Conservation (phyloP, 2,329 filamentous ascomycete species). For the Dactylellina parvicollis region DNA sequence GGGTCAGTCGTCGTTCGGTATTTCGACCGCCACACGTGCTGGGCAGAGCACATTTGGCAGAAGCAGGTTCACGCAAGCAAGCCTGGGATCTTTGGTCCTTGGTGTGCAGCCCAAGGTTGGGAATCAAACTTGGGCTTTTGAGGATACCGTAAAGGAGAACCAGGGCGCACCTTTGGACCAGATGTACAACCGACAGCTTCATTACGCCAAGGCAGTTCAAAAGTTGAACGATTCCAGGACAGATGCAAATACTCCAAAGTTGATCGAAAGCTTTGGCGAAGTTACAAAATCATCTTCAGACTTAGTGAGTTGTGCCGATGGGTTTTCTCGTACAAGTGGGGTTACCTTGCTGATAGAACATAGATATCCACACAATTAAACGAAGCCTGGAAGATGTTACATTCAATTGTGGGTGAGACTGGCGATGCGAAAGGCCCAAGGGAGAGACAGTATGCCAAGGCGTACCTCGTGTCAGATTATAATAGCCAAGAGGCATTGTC, state of each 20-base stretch:
- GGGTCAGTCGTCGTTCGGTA: conserved; percentile 57
- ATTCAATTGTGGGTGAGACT: conserved; percentile 56
- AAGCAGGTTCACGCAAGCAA: conserved; percentile 49
- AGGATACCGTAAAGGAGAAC: conserved; percentile 50
- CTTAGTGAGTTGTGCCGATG: conserved; percentile 52
- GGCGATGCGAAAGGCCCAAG: conserved; percentile 55
- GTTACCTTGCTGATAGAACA: neutral
- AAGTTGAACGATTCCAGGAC: conserved; percentile 57
- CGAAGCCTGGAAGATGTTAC: conserved; percentile 58
- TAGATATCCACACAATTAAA: conserved; percentile 58
- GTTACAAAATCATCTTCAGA: conserved; percentile 57
- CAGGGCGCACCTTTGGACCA: conserved; percentile 53
- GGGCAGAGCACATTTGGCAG: conserved; percentile 56
- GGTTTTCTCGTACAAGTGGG: too few relatives aligned
- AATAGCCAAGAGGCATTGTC: conserved; percentile 56
- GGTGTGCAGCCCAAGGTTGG: conserved; percentile 40
- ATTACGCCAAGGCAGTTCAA: conserved; percentile 56
- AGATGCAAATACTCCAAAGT: conserved; percentile 50
- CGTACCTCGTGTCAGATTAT: conserved; percentile 55
- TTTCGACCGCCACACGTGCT: conserved; percentile 53
- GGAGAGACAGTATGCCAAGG: conserved; percentile 56
- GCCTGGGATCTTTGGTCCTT: conserved; percentile 48
- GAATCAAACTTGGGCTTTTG: conserved; percentile 51
- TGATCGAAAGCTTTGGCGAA: conserved; percentile 57
- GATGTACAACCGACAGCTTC: conserved; percentile 55